Base-by-base conservation (phyloP, 371 early-diverging fungal species). In the Syncephalastrum monosporum region DNA sequence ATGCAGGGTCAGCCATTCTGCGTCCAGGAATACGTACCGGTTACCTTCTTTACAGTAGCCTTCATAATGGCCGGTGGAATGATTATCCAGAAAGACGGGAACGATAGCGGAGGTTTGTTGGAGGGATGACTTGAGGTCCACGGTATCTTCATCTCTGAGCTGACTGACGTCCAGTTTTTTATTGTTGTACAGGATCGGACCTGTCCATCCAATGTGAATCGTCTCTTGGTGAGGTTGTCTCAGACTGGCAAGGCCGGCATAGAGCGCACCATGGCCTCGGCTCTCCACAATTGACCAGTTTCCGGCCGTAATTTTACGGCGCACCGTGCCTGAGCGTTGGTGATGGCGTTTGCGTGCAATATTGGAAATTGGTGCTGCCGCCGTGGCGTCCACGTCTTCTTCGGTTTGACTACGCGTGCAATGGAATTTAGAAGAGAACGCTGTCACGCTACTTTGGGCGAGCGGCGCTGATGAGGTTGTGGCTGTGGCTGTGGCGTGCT, bases 41-140 rank as follows among this genome's bases (percentile, higher is more conserved):
- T 47, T 85, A 86, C 93, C 90, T 57, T 83, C 75, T 82, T 92
- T 96, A 86, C 90, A 95, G 73, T 85, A 94, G n/a, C 91, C 95
- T 75, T 92, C 95, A 79, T 89, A 91, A 76, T 87, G 92, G 23
- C 83, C 85, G 14, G 67, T 56, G 49, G 90, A 12, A 17, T 82
- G 75, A 14, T 84, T 85, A 44, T 86, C 83, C 46, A 96, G 62
- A 60, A 92, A 88, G 21, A 97, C 85, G 8, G 96, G 95, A 5
- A 87, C 68, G 42, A 83, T 78, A 53, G 77, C 78, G 38, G 38
- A 33, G 12, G 38, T 33, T 33, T 33, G 38, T 12, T 33, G 38
- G 10, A 33, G 38, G 38, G 38, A 47, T 75, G 73, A 25, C 84
- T 75, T 49, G 81, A 67, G 53, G 49, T 50, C 42, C 89, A 72